Evolutionary conservation across 192 early-diverging fungal genomes (phyloP).

Genomic region (Entomortierella parvispora): DNA sequence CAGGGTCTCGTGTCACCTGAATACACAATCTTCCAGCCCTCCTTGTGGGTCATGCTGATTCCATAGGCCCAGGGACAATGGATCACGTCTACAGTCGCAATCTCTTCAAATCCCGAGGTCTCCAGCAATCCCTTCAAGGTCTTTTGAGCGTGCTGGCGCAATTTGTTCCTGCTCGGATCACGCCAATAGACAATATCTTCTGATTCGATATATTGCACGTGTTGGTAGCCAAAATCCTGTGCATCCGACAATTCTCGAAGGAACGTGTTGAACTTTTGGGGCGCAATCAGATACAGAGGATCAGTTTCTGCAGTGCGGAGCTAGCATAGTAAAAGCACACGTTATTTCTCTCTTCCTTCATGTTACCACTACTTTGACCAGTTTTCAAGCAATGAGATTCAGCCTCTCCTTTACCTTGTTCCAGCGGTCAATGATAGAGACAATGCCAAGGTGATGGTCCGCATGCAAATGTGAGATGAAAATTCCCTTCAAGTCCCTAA

Average conservation of each 20-base stretch:
- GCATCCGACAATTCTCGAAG: conserved; percentile 74
- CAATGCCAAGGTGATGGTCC: conserved; percentile 94
- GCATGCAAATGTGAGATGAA: conserved; percentile 98
- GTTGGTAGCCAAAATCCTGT: conserved; percentile 69
- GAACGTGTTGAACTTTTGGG: conserved; percentile 64
- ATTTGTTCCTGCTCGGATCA: conserved; percentile 12
- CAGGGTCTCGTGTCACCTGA: conserved; percentile 96
- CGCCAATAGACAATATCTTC: conserved; percentile 60
- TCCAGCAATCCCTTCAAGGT: conserved; percentile 29
- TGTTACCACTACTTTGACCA: too few relatives aligned
- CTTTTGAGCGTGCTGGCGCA: not conserved
- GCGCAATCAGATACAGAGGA: conserved; percentile 64
- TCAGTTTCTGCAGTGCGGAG: conserved; percentile 18
- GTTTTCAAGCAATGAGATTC: too few relatives aligned
- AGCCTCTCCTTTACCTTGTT: conserved; percentile 67
- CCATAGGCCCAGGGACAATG: conserved; percentile 89
- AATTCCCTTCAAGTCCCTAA: conserved; percentile 71
- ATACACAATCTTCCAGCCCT: conserved; percentile 85
- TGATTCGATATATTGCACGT: conserved; percentile 61
- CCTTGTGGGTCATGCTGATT: conserved; percentile 71
- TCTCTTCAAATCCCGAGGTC: conserved; percentile 61
- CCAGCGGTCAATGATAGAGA: conserved; percentile 78
- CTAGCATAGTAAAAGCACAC: not conserved
- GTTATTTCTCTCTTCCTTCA: too few relatives aligned
- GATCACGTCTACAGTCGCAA: conserved; percentile 78